Conservation (phyloP, 2,329 filamentous ascomycete species). For the Verticillium zaregamsianum region DNA sequence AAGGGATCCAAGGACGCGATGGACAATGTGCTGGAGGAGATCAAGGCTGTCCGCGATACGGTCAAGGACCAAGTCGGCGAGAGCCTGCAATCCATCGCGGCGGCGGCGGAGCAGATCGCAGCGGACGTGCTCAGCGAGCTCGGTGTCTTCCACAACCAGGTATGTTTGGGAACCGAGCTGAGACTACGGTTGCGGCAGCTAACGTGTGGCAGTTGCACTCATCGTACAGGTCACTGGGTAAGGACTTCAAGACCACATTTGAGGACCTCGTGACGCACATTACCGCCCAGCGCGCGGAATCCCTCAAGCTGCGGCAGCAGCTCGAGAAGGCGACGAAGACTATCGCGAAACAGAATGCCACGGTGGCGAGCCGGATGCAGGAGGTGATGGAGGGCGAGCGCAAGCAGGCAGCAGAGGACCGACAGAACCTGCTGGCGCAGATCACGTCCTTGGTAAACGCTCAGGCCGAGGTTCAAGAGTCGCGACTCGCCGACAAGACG, state of each 20-base stretch:
- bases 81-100: slow-evolving; percentile 77
- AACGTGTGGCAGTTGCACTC: slow-evolving; percentile 59
- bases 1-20: slow-evolving; percentile 73
- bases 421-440: slow-evolving; percentile 68
- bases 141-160: slow-evolving; percentile 69
- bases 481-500: slow-evolving; percentile 62
- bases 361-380: slow-evolving; percentile 62
- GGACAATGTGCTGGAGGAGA: slow-evolving; percentile 88
- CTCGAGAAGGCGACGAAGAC: slow-evolving; percentile 66
- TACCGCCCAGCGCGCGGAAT: slow-evolving; percentile 71
- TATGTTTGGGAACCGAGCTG: slow-evolving; percentile 28
- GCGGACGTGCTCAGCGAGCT: slow-evolving; percentile 86
- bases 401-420: slow-evolving; percentile 66
- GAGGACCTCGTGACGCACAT: slow-evolving; percentile 75
- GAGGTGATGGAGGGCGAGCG: slow-evolving; percentile 73
- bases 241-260: slow-evolving; percentile 82
- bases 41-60: slow-evolving; percentile 81
- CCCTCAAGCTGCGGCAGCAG: slow-evolving; percentile 66
- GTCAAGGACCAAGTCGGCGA: slow-evolving; percentile 84
- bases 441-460: slow-evolving; percentile 73
- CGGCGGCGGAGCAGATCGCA: slow-evolving; percentile 82
- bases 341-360: slow-evolving; percentile 64
- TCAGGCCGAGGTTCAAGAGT: slow-evolving; percentile 70
- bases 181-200: neutral
- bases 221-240: slow-evolving; percentile 79